Conservation (phyloP, 768 basidiomycete genomes). For the Termitomyces sp. region DNA sequence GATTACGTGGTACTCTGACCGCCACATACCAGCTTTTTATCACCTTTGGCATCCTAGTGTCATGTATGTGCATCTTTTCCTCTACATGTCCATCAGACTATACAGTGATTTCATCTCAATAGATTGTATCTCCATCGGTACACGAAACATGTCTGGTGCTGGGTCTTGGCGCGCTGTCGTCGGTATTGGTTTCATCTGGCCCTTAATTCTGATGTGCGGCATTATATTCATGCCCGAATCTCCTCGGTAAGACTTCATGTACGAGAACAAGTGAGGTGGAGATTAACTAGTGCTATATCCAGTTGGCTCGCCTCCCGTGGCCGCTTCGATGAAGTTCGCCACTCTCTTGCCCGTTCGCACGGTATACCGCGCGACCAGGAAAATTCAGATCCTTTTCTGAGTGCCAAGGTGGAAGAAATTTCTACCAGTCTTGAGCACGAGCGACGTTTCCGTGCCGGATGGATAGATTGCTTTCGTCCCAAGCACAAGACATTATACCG, state of each 20-base stretch:
- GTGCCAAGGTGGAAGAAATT: slow-evolving; percentile 52
- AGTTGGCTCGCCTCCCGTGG: slow-evolving; percentile 54
- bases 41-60: slow-evolving; percentile 64
- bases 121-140: slow-evolving; percentile 69
- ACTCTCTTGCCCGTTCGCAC: slow-evolving; percentile 40
- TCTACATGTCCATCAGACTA: not conserved
- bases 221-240: slow-evolving; percentile 70
- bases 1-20: slow-evolving; percentile 65
- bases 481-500: slow-evolving; percentile 56
- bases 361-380: slow-evolving; percentile 39
- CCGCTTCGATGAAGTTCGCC: slow-evolving; percentile 40
- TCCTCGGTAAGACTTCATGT: slow-evolving; percentile 31
- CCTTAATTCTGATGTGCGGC: slow-evolving; percentile 52
- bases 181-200: slow-evolving; percentile 58
- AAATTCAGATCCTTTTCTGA: slow-evolving; percentile 33
- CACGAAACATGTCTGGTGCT: slow-evolving; percentile 39
- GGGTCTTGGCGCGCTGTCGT: slow-evolving; percentile 60
- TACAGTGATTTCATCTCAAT: not conserved
- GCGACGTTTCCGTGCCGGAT: slow-evolving; percentile 38
- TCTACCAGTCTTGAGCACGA: slow-evolving; percentile 44
- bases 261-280: no score
- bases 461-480: slow-evolving; percentile 64
- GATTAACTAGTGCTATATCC: not conserved
- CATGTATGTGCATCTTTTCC: slow-evolving; percentile 43
- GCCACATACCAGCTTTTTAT: slow-evolving; percentile 62